These are phyloP conservation scores for Wickerhamiella qilinensis DNA, from an alignment of 805 yeast genomes.

Conservation along the genomic window DNA sequence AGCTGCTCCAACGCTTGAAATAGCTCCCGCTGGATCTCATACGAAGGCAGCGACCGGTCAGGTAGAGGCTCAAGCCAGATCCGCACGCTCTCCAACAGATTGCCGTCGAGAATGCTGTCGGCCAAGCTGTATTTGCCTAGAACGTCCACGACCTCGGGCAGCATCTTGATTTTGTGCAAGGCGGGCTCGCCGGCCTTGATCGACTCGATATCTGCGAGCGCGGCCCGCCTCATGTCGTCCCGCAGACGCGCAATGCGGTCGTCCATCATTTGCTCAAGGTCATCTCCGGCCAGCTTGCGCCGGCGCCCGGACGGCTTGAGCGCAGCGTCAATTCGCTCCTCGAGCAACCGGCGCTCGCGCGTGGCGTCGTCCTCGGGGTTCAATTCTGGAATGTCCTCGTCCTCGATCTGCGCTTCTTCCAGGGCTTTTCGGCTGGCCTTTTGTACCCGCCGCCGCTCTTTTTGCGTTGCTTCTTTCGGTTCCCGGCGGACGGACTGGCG, in stretches of 20 bases:
- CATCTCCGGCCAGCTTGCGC: slow-evolving; percentile 71
- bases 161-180: slow-evolving; percentile 56
- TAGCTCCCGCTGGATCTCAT: slow-evolving; percentile 81
- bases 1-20: slow-evolving; percentile 56
- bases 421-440: slow-evolving; percentile 8
- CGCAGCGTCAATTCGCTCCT: slow-evolving; percentile 65
- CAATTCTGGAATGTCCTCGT: too few relatives aligned
- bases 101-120: slow-evolving; percentile 86
- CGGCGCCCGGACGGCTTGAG: slow-evolving; percentile 47
- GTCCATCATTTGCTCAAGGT: slow-evolving; percentile 88
- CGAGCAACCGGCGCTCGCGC: slow-evolving; percentile 58
- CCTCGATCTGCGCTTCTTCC: slow-evolving; percentile 8
- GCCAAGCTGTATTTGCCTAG: slow-evolving; percentile 72
- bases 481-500: slow-evolving; percentile 6
- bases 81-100: slow-evolving; percentile 79
- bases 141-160: slow-evolving; percentile 63
- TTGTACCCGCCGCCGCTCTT: slow-evolving; percentile 7
- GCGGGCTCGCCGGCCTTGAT: slow-evolving; percentile 52
- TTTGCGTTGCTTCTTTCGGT: slow-evolving; percentile 7
- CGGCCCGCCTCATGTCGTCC: slow-evolving; percentile 71
- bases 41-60: slow-evolving; percentile 95
- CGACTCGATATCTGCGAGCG: slow-evolving; percentile 35
- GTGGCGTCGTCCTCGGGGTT: slow-evolving; percentile 23
- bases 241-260: slow-evolving; percentile 69
- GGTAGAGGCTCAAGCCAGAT: slow-evolving; percentile 98